Base-by-base conservation (phyloP, 2,329 filamentous ascomycete species). In the Neonectria faginata region DNA sequence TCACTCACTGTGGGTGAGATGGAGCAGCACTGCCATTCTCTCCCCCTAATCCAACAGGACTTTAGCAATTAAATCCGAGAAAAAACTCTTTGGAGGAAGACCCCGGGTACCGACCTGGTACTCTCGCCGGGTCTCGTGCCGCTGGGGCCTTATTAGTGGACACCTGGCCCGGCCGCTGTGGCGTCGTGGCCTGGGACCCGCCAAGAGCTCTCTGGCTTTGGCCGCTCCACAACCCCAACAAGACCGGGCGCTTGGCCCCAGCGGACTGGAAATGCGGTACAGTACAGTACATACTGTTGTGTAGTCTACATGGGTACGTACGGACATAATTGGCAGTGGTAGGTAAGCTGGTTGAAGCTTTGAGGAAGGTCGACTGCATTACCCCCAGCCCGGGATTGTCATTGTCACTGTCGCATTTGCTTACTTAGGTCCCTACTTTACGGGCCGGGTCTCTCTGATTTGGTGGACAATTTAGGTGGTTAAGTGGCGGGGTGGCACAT, bases 161-260 rank as follows among this genome's bases (percentile, higher is more conserved):
- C 52, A 54, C 22, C 57, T 41, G 36, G 39, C 39, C 39, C 8
- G n/a, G 60, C 54, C 29, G 53, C 59, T 65, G 62, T 65, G 57
- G 62, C 57, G 63, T 51, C 48, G 57, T 54, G 22, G 62, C 53
- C 59, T 62, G 36, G 6, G 59, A 36, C 25, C 62, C 62, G 45
- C 62, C 42, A 33, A 33, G 36, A 39, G 36, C 36, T 7, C 47
- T 53, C 41, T 36, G 51, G 57, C 61, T 36, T 25, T 52, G 47
- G 62, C 45, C 41, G 29, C 60, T 62, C 62, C 58, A 54, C 62
- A 65, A 54, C 62, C 62, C 62, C 62, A 57, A 58, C 57, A 50
- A 61, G 36, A 18, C 51, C 31, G 6, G 22, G 9, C 52, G 45
- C 33, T 12, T n/a, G 18, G 57, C 47, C 44, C 57, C 36, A 45